Conservation (phyloP, 352 stramenopile species). For the Phytophthora foliorum region DNA sequence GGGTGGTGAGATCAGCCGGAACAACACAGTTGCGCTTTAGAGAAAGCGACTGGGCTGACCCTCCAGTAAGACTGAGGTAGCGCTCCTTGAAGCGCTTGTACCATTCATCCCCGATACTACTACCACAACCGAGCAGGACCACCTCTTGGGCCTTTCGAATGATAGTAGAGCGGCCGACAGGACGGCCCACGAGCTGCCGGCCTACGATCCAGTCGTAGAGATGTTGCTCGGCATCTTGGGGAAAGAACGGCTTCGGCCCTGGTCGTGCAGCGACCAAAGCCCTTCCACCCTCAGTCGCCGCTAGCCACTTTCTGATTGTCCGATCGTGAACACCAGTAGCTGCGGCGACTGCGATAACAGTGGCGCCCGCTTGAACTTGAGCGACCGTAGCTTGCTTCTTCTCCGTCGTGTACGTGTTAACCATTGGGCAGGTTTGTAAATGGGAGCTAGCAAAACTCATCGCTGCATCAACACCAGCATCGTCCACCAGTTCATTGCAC, state of each 20-base stretch:
- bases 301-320: slow-evolving; percentile 6
- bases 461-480: neutral
- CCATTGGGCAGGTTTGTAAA: neutral
- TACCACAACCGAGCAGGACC: neutral
- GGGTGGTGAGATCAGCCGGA: slow-evolving; percentile 1
- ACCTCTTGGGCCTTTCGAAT: slow-evolving; percentile 25
- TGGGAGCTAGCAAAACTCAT: neutral
- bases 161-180: slow-evolving; percentile 17
- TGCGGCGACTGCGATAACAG: neutral
- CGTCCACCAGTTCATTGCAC: neutral
- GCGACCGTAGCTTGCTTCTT: neutral
- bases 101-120: slow-evolving; percentile 21
- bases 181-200: slow-evolving; percentile 21
- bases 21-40: slow-evolving; percentile 21
- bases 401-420: neutral
- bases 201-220: slow-evolving; percentile 30
- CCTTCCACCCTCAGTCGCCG: neutral
- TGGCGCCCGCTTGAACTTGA: neutral
- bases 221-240: slow-evolving; percentile 13
- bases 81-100: slow-evolving; percentile 34
- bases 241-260: slow-evolving; percentile 6
- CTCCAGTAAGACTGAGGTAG: slow-evolving; percentile 1
- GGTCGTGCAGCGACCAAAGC: neutral
- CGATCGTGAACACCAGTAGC: neutral
- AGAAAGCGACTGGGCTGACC: slow-evolving; percentile 24